Evolutionary conservation across 2,329 filamentous ascomycete genomes (phyloP).

Genomic region (Fusarium newnesense): DNA sequence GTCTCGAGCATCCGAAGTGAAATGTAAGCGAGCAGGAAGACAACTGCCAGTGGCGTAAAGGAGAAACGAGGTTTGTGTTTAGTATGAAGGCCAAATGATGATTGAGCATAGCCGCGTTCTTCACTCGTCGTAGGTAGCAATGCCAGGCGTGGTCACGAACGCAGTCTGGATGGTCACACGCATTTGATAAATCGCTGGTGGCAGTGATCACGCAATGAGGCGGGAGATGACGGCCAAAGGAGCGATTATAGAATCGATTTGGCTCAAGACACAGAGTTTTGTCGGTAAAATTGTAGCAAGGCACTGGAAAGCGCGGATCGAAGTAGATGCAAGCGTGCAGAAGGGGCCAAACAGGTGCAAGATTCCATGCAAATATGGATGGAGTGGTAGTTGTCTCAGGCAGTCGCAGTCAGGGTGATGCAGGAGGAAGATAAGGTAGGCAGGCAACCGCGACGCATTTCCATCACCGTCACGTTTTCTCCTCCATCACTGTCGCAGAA

Average conservation of each 20-base stretch:
- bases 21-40: background rate
- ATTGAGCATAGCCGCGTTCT: conserved; percentile 27
- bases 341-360: conserved; percentile 5
- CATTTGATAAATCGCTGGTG: conserved; percentile 32
- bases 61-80: conserved; percentile 7
- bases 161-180: conserved; percentile 38
- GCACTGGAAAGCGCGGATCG: conserved; percentile 12
- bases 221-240: conserved; percentile 24
- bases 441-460: conserved; percentile 24
- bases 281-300: conserved; percentile 16
- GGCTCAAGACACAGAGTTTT: conserved; percentile 25
- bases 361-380: conserved; percentile 4
- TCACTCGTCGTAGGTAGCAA: conserved; percentile 25
- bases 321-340: conserved; percentile 12
- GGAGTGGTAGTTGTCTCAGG: conserved; percentile 19
- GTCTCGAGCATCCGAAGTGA: conserved; percentile 1
- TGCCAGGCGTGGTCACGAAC: conserved; percentile 28
- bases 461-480: conserved; percentile 18
- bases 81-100: conserved; percentile 24
- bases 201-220: conserved; percentile 41
- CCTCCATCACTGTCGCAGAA: conserved; percentile 4
- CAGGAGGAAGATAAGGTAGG: background rate
- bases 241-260: conserved; percentile 11
- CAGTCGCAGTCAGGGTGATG: conserved; percentile 12
- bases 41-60: background rate